Evolutionary conservation across 495 filamentous ascomycete genomes (phyloP), one percentile per base, ranked within the genome.

Genomic region (Penicillium ucsense): DNA sequence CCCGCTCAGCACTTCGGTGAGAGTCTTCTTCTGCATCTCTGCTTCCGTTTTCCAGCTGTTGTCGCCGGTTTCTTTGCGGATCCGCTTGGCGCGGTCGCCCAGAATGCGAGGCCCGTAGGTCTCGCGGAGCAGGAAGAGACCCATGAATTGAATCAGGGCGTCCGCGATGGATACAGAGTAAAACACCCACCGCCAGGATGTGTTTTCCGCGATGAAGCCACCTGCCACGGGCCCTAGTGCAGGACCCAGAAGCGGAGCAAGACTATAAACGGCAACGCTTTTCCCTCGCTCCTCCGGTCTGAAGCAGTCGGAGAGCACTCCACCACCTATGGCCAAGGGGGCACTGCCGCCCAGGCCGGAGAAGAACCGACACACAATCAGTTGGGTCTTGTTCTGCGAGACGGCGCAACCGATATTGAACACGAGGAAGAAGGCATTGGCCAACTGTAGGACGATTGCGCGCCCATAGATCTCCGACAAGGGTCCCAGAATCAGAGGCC

Each of bases 401-500:
- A 78, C 67, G 4, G 72, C 80, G 50, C 77, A 80, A 3, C 66
- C 73, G 40, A 74, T 71, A 47, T 81, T 81, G 47, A 76, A 83
- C 3, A 77, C 56, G 0, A 82, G 71, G 52, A 85, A 94, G 49
- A 86, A 81, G 5, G 77, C 42, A 47, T 88, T 88, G 6, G 80
- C 64, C 3, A 69, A 59, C 29, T 79, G 78, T 27, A 88, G 65
- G 8, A 89, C 74, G 5, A 72, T 67, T 0, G 76, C 65, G 33
- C 87, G 74, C 0, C 87, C 87, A 49, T 86, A 88, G 10, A 89
- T 80, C 60, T 92, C 86, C 8, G 76, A 83, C 5, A 90, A 63
- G 0, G 87, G 86, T 0, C 81, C 82, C 8, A 89, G 65, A 38
- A 89, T 60, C 11, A 91, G 56, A 0, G 86, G 85, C 5, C 79